Evolutionary conservation across 441 rosid species (phyloP).

Genomic region (Macaranga tanarius): DNA sequence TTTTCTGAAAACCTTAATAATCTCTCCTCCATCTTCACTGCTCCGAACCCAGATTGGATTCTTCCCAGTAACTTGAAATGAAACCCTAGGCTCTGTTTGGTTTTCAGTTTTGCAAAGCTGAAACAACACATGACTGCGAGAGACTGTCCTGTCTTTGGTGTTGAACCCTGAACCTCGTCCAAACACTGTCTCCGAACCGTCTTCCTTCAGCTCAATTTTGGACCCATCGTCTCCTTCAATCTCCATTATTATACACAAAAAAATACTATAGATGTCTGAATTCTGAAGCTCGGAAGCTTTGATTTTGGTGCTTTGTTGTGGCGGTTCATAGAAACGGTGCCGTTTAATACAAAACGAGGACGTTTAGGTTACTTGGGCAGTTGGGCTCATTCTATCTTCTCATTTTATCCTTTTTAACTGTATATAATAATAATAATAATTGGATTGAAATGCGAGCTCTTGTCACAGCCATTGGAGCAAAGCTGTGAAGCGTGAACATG

Average conservation of each 20-base stretch:
- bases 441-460: too few species aligned
- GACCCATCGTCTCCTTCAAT: constrained; percentile 66
- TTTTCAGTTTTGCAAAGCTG: constrained; percentile 22
- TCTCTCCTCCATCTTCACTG: constrained; percentile 17
- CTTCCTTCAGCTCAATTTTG: constrained; percentile 30
- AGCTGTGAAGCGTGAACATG: constrained; percentile 7
- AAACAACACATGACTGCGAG: constrained; percentile 60
- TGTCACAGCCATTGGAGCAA: too few species aligned
- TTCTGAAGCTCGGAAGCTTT: too few species aligned
- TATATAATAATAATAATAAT: too few species aligned
- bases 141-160: constrained; percentile 51
- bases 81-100: constrained; percentile 42
- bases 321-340: background rate
- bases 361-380: too few species aligned
- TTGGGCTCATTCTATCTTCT: too few species aligned
- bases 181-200: constrained; percentile 31
- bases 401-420: too few species aligned
- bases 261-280: too few species aligned
- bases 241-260: constrained; percentile 41
- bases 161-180: constrained; percentile 63
- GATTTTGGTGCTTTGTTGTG: background rate
- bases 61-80: constrained; percentile 56
- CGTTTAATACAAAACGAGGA: too few species aligned
- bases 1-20: constrained; percentile 42
- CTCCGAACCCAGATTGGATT: constrained; percentile 65